Evolutionary conservation across 768 basidiomycete genomes (phyloP).

Genomic region (Peribolospora kevripleyi): DNA sequence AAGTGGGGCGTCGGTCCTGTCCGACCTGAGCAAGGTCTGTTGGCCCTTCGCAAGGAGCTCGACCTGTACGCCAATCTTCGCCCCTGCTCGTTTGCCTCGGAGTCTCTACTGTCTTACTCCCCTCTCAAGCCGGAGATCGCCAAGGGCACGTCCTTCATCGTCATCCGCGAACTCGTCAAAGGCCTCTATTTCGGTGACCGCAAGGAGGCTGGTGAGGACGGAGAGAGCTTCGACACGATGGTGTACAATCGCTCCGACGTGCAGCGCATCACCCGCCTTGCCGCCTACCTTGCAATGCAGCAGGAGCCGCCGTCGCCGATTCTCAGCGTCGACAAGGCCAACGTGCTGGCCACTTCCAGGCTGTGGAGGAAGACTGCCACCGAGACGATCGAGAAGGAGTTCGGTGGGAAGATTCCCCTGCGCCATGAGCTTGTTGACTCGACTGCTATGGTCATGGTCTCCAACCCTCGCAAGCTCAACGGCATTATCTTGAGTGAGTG

Average conservation of each 20-base stretch:
- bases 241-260: conserved; percentile 90
- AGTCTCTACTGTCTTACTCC: conserved; percentile 60
- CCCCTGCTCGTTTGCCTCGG: conserved; percentile 80
- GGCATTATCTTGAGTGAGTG: conserved; percentile 76
- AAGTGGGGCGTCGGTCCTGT: conserved; percentile 84
- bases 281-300: conserved; percentile 68
- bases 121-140: conserved; percentile 72
- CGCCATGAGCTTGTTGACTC: conserved; percentile 89
- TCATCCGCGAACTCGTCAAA: conserved; percentile 86
- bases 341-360: conserved; percentile 81
- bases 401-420: conserved; percentile 30
- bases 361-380: conserved; percentile 85
- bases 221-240: conserved; percentile 28
- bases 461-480: conserved; percentile 72
- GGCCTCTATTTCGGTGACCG: conserved; percentile 87
- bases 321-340: conserved; percentile 93
- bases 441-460: conserved; percentile 83
- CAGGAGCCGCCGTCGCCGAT: conserved; percentile 63
- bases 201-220: conserved; percentile 46
- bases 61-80: conserved; percentile 97
- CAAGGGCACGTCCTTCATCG: conserved; percentile 43
- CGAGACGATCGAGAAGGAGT: conserved; percentile 60
- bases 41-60: conserved; percentile 66
- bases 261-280: conserved; percentile 81
- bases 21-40: conserved; percentile 76